These are phyloP conservation scores for Flaveria floridana DNA, from an alignment of 140 eudicot genomes.

Conservation along the genomic window DNA sequence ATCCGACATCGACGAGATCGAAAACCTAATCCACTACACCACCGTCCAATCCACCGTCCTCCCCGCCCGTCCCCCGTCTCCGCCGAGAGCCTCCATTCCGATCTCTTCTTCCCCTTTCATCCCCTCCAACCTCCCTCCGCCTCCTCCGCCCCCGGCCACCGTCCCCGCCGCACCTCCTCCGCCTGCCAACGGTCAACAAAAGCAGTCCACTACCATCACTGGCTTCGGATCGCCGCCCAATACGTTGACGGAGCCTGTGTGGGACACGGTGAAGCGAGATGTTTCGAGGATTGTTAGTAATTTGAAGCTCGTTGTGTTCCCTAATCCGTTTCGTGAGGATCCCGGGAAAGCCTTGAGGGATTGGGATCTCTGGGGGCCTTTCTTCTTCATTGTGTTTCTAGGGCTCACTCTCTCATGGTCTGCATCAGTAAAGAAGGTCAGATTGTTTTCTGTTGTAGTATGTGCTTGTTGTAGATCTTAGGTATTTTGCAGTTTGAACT, in stretches of 20 bases:
- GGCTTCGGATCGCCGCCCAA: conserved; percentile 81
- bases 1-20: conserved; percentile 97
- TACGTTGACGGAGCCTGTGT: conserved; percentile 89
- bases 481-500: background rate
- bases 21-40: conserved; percentile 60
- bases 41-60: conserved; percentile 42
- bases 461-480: conserved; percentile 3
- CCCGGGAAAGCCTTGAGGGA: conserved; percentile 95
- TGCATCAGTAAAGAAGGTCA: conserved; percentile 85
- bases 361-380: conserved; percentile 99
- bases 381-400: conserved; percentile 88
- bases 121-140: conserved; percentile 48
- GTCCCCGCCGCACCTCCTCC: conserved; percentile 14
- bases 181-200: conserved; percentile 28
- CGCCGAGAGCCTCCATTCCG: conserved; percentile 48
- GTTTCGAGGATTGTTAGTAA: conserved; percentile 82
- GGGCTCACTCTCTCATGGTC: conserved; percentile 88
- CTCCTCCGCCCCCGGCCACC: conserved; percentile 39
- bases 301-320: conserved; percentile 87
- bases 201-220: conserved; percentile 6
- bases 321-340: conserved; percentile 90
- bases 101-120: conserved; percentile 56
- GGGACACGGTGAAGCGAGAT: conserved; percentile 94
- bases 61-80: conserved; percentile 50
- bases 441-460: background rate